phyloP scores from a whole-genome alignment of 1,139 yeast species.

The Pichia sp. region DNA sequence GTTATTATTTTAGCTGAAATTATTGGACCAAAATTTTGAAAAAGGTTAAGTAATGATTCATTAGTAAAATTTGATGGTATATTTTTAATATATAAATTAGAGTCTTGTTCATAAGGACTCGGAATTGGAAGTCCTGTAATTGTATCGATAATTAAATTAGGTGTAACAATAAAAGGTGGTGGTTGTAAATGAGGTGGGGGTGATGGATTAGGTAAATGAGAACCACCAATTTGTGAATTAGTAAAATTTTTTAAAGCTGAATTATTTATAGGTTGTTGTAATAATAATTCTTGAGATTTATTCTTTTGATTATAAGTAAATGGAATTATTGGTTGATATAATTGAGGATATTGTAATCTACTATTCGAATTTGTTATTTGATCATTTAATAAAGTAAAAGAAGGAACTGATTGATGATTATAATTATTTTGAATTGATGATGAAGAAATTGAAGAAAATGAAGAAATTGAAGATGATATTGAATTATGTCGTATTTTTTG shows the following conservation, averaged over 20 bases:
- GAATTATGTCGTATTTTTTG: not conserved
- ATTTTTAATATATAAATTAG: slow-evolving; percentile 53
- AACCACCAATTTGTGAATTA: not conserved
- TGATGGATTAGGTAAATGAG: not conserved
- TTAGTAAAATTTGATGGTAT: slow-evolving; percentile 41
- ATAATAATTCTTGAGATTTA: slow-evolving; percentile 8
- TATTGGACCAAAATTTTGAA: slow-evolving; percentile 36
- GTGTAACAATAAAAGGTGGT: slow-evolving; percentile 22
- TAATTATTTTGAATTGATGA: too few relatives aligned
- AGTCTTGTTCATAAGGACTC: slow-evolving; percentile 43
- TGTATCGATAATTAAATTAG: slow-evolving; percentile 26
- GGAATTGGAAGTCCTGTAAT: slow-evolving; percentile 31
- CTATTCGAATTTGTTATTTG: slow-evolving; percentile 1
- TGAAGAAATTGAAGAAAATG: not conserved
- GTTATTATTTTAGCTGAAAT: slow-evolving; percentile 41
- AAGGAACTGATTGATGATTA: not conserved
- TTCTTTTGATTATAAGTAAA: slow-evolving; percentile 6
- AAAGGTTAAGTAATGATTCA: slow-evolving; percentile 26
- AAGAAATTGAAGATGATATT: not conserved
- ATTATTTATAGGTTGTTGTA: slow-evolving; percentile 1
- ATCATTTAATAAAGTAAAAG: not conserved
- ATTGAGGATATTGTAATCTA: slow-evolving; percentile 4
- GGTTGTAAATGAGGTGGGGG: not conserved
- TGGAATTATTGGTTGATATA: slow-evolving; percentile 8
- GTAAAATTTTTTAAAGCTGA: too few relatives aligned